Evolutionary conservation across 2,329 filamentous ascomycete species (phyloP), one percentile per base, ranked within the genome.

Genomic region (Capronia americana): DNA sequence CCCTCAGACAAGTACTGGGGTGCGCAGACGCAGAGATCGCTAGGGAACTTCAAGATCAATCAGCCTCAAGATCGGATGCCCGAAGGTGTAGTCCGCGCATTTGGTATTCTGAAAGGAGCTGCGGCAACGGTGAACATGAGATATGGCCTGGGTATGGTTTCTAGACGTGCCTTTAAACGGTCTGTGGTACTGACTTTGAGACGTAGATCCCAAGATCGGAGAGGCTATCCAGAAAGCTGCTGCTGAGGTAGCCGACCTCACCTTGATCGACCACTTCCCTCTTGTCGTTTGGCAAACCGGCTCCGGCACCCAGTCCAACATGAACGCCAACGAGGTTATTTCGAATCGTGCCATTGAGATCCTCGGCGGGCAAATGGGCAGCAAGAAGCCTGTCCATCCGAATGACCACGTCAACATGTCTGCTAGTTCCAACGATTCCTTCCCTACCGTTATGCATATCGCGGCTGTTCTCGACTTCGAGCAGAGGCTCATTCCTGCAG

Each of bases 371-470:
- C 86, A 86, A 72, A 97, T 93, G 92, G 95, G 95, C 74, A 90
- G 85, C 87, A 98, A 98, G 90, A 97, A 96, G 85, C 95, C 95
- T 30, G 95, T 99, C 71, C 95, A 99, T 84, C 95, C 95, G 76
- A 99, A 98, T 82, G 95, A 99, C 84, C 95, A 99, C 80, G 95
- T 99, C 81, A 99, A 99, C 88, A 96, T 96, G 88, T 96, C 92
- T 72, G 95, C 95, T 74, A 97, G 93, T 57, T 98, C 95, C 76
- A 99, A 99, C 85, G 95, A 99, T 79, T 97, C 94, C 74, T 99
- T 99, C 88, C 95, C 95, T 50, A 98, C 95, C 72, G 95, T 97
- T 78, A 99, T 99, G 95, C 95, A 98, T 86, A 97, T 99, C 78
- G 94, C 95, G 68, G 94, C 94, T 70, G 93, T 98, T 57, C 87